These are phyloP conservation scores for Mucor indicus DNA, from an alignment of 371 early-diverging fungal species.

Conservation along the genomic window DNA sequence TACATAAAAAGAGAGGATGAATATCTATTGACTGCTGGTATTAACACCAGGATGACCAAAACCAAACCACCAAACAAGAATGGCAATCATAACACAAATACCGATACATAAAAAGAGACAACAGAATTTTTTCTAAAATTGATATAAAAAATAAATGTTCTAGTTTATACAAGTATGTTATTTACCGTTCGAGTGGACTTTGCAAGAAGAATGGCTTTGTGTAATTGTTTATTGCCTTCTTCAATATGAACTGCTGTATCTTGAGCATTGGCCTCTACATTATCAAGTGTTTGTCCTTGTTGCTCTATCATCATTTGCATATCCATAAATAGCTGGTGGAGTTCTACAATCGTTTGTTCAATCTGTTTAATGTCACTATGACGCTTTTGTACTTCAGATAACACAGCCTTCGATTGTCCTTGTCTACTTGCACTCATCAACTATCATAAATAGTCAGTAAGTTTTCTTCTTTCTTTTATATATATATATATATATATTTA, in stretches of 20 bases:
- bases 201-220: conserved; percentile 63
- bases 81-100: conserved; percentile 38
- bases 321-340: conserved; percentile 82
- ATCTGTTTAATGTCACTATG: conserved; percentile 82
- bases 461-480: background rate
- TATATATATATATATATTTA: background rate
- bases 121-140: conserved; percentile 49
- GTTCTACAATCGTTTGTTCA: conserved; percentile 77
- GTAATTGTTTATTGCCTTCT: conserved; percentile 61
- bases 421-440: conserved; percentile 61
- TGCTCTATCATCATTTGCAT: conserved; percentile 80
- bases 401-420: conserved; percentile 71
- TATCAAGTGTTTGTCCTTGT: conserved; percentile 69
- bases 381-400: conserved; percentile 75
- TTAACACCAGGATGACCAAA: conserved; percentile 28
- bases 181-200: conserved; percentile 57
- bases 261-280: conserved; percentile 63
- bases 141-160: background rate
- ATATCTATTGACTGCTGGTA: no score
- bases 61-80: conserved; percentile 39
- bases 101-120: conserved; percentile 44
- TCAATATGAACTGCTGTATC: conserved; percentile 60
- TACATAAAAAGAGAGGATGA: no score
- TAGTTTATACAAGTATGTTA: background rate
- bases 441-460: background rate